Base-by-base conservation (phyloP, 2,329 filamentous ascomycete genomes). In the Claviceps sp. region DNA sequence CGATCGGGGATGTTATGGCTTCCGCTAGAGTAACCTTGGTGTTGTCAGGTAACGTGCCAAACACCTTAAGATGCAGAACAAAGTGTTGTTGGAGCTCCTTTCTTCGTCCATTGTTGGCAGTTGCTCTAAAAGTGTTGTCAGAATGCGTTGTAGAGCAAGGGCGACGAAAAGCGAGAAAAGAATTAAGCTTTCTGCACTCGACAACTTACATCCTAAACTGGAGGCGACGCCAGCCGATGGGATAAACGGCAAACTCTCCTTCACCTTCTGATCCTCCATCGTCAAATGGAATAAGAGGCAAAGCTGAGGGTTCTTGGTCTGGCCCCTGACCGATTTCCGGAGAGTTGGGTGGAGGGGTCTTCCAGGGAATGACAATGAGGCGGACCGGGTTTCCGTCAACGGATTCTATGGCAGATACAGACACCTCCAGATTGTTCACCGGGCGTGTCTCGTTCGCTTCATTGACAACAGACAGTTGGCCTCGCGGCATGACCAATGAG, bases 11-110 rank as follows among this genome's bases (percentile, higher is more conserved):
- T 0, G 91, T 96, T 34, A 83, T 83, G 16, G 88, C 82, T 67
- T 96, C 90, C 49, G 85, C 86, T 49, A 96, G 76, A 7, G 88
- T 78, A 37, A 88, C 78, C 66, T 90, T 95, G 37, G 77, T 77
- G n/a, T 88, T 88, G 54, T 88, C 93, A 1, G 87, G 79, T 48
- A 97, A 71, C 0, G 88, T 93, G 16, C 85, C 90, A 56, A 90
- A 74, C 9, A 95, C 83, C 66, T 91, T 95, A 49, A 97, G 72
- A 56, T 89, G 85, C 53, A 97, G 77, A 11, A 95, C 83, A 66
- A 97, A 97, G 69, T 97, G 91, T 64, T 97, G 91, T 64, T 97
- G 91, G 45, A 97, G 77, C 66, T 97, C 91, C 71, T 95, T 95
- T 56, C 91, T 78, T 54, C 91, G 82, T 11, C 91, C 91, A 64